Evolutionary conservation across 176 grass and related monocot genomes (phyloP), one percentile per base, ranked within the genome.

Genomic region (Oryza brachyantha): DNA sequence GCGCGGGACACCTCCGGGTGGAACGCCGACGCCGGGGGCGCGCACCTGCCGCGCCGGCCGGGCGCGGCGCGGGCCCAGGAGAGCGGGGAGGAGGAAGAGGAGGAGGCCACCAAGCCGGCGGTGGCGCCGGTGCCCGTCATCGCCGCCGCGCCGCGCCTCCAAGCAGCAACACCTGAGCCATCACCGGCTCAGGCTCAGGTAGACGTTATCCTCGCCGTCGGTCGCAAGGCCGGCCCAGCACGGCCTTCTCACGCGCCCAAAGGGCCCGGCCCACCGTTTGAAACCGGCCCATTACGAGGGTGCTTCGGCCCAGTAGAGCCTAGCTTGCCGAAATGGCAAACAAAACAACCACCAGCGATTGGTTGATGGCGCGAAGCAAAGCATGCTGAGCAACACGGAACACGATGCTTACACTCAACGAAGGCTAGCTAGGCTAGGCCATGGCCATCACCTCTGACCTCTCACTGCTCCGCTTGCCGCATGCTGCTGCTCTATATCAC

Each of bases 1-100:
- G 95, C 92, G 35, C 77, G 84, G 57, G 87, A 79, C 13, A 98
- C 91, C 73, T 94, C 83, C 68, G 70, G 81, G 63, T 88, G 86
- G 70, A 88, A 88, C 81, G 42, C 37, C 28, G 14, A 27, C 4
- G 38, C 46, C 3, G 42, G 4, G 26, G 43, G 0, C 43, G 32
- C 40, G 3, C 9, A 10, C 70, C 34, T 57, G 62, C 32, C 40
- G 26, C 40, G 19, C 73, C 3, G 16, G 3, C 21, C 1, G 37
- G 13, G 13, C 6, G n/a, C 70, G 6, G 26, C 41, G 10, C 73
- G 37, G 29, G 60, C 74, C 37, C 68, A 34, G 37, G 68, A 8
- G 61, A 64, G 3, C 10, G 16, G 8, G 29, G 26, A 35, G 39
- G 31, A 60, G 22, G 60, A 2, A 6, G 16, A 5, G 29, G 26